A percentile compares a stretch with the other conserved stretches of the same genome.
Evolutionary conservation across 108 stramenopile species (phyloP).

Genomic region (Nannochloropsis oceanica): DNA sequence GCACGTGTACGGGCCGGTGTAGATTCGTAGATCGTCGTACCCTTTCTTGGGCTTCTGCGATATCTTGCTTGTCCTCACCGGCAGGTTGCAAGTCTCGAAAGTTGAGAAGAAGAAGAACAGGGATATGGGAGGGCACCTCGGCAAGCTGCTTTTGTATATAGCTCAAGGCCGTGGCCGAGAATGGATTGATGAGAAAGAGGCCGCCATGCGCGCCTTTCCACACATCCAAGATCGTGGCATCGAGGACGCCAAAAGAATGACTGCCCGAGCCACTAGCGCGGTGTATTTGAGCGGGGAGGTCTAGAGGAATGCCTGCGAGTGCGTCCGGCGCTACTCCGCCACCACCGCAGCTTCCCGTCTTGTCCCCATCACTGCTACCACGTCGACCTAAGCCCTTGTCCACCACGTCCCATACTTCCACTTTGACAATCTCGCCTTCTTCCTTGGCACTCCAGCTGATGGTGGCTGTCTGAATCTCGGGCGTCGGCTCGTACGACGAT

Average conservation of each 20-base stretch:
- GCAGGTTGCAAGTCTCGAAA: slow-evolving; percentile 6
- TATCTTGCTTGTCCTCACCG: not conserved
- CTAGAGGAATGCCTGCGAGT: slow-evolving; percentile 10
- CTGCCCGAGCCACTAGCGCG: not conserved
- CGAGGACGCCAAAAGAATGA: slow-evolving; percentile 11
- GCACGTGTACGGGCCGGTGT: not conserved
- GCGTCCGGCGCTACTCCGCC: slow-evolving; percentile 7
- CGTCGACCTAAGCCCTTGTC: slow-evolving; percentile 18
- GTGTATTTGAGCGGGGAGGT: not conserved
- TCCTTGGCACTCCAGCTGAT: slow-evolving; percentile 25
- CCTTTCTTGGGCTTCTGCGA: not conserved
- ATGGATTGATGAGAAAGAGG: slow-evolving; percentile 26
- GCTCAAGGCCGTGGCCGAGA: slow-evolving; percentile 14
- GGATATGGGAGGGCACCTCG: slow-evolving; percentile 2
- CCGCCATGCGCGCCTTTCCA: slow-evolving; percentile 21
- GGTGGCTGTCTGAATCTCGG: slow-evolving; percentile 25
- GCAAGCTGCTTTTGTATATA: slow-evolving; percentile 7
- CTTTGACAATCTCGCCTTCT: slow-evolving; percentile 26
- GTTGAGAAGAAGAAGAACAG: slow-evolving; percentile 5
- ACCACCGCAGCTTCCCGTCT: not conserved
- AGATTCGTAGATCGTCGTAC: not conserved
- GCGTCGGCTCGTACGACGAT: slow-evolving; percentile 25
- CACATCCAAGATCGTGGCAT: slow-evolving; percentile 22
- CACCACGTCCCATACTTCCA: slow-evolving; percentile 36
- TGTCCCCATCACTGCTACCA: not conserved